Evolutionary conservation across 2,329 filamentous ascomycete genomes (phyloP).

Genomic region (Botrytis elliptica): DNA sequence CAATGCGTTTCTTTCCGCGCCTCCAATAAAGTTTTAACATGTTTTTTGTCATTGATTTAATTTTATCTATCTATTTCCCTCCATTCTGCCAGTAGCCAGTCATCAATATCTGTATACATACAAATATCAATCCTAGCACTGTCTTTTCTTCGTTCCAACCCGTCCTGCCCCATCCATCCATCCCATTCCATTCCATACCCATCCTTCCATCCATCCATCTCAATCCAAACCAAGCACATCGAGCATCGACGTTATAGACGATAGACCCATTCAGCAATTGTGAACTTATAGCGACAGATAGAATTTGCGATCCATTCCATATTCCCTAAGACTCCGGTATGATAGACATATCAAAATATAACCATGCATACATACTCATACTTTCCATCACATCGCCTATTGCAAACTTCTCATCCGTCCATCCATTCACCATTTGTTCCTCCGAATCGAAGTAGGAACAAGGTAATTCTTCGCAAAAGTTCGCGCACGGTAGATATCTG

Average conservation of each 20-base stretch:
- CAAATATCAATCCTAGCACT: background rate
- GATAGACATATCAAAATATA: conserved; percentile 10
- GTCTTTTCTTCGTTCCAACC: background rate
- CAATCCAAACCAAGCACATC: background rate
- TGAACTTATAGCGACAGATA: conserved; percentile 7
- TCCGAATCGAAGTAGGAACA: background rate
- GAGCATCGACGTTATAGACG: background rate
- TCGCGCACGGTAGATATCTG: background rate
- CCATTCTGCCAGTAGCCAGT: background rate
- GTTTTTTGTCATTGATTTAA: background rate
- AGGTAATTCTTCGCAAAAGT: background rate
- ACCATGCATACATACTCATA: conserved; percentile 5
- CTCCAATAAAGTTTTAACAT: background rate
- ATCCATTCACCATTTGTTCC: background rate
- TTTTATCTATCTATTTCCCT: background rate
- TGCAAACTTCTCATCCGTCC: background rate
- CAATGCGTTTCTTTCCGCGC: background rate
- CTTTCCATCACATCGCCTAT: background rate
- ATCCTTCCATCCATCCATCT: background rate
- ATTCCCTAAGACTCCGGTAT: background rate
- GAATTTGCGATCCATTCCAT: background rate
- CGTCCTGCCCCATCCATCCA: background rate
- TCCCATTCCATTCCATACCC: background rate
- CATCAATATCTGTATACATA: background rate
- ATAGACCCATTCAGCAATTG: background rate